Evolutionary conservation across 2,329 filamentous ascomycete species (phyloP), one percentile per base, ranked within the genome.

Genomic region (Setomelanomma holmii): DNA sequence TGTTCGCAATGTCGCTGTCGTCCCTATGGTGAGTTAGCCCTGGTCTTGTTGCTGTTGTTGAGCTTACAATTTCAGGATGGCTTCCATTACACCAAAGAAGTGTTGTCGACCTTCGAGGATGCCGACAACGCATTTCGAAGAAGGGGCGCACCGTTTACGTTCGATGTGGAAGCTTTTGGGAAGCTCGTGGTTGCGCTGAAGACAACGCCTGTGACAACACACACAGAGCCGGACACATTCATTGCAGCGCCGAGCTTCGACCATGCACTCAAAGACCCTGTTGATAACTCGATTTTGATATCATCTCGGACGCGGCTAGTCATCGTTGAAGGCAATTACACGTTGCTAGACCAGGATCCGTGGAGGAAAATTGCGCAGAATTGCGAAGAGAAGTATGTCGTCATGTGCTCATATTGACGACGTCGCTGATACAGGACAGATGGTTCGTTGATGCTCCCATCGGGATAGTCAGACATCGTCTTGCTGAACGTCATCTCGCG

Each of bases 251-350:
- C 66, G 2, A 60, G 60, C 42, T 68, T 68, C 45, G 64, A 67
- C 46, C 66, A 68, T 49, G 60, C 61, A 2, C 44, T 58, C 3
- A 63, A 68, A 23, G 66, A 68, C 40, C 64, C 64, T 2, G 45
- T 65, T 5, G 38, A 54, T 23, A 44, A 60, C 23, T 61, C 52
- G 2, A 60, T 66, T 8, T 38, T 43, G 1, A 53, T 68, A 27
- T 65, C 66, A 38, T 63, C 64, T 24, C 55, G 52, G 4, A 64
- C 50, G 14, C 63, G 60, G 7, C 24, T 68, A 6, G 45, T 67
- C 12, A 64, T 68, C 7, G 35, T 67, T 3, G 66, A 68, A 35
- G 66, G 66, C 4, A 68, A 68, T 12, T 68, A 68, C 39, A 66
- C 63, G 3, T 58, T 68, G n/a, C 42, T 67, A 20, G 55, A 58